Evolutionary conservation across 352 stramenopile species (phyloP).

Genomic region (Phytophthora sp.): DNA sequence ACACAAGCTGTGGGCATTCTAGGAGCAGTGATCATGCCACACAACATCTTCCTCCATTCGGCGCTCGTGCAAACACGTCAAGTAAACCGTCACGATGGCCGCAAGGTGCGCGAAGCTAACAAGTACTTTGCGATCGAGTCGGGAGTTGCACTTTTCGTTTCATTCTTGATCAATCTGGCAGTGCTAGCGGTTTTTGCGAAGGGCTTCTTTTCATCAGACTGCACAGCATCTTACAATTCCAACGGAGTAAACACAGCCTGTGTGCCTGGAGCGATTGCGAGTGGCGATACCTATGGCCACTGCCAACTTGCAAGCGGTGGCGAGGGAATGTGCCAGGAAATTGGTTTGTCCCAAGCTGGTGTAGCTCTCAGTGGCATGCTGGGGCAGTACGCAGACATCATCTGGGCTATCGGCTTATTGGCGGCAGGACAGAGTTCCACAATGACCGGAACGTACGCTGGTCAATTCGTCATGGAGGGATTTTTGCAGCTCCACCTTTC

Average conservation of each 20-base stretch:
- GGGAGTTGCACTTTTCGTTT: slow-evolving; percentile 90
- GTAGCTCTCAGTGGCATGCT: slow-evolving; percentile 83
- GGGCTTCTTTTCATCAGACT: slow-evolving; percentile 90
- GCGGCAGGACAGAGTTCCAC: slow-evolving; percentile 95
- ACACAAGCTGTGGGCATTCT: slow-evolving; percentile 93
- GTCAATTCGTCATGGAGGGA: slow-evolving; percentile 97
- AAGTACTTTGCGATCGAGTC: slow-evolving; percentile 96
- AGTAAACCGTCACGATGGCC: slow-evolving; percentile 60
- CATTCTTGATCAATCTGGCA: slow-evolving; percentile 96
- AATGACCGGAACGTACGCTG: slow-evolving; percentile 97
- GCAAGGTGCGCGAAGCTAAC: slow-evolving; percentile 86
- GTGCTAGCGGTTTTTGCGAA: slow-evolving; percentile 94
- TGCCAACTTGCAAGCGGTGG: slow-evolving; percentile 65
- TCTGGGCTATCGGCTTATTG: slow-evolving; percentile 95
- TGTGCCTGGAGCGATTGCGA: slow-evolving; percentile 55
- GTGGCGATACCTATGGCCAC: slow-evolving; percentile 50
- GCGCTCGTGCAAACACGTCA: slow-evolving; percentile 81
- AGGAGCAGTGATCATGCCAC: slow-evolving; percentile 96
- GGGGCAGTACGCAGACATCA: slow-evolving; percentile 79
- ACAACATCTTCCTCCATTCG: slow-evolving; percentile 97
- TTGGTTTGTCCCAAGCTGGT: slow-evolving; percentile 88
- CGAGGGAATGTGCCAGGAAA: slow-evolving; percentile 81
- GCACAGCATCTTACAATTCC: slow-evolving; percentile 52
- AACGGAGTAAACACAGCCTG: slow-evolving; percentile 73
- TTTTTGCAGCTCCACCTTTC: slow-evolving; percentile 93